Evolutionary conservation across 164 flowering plant species (phyloP).

Genomic region (Piper betle): DNA sequence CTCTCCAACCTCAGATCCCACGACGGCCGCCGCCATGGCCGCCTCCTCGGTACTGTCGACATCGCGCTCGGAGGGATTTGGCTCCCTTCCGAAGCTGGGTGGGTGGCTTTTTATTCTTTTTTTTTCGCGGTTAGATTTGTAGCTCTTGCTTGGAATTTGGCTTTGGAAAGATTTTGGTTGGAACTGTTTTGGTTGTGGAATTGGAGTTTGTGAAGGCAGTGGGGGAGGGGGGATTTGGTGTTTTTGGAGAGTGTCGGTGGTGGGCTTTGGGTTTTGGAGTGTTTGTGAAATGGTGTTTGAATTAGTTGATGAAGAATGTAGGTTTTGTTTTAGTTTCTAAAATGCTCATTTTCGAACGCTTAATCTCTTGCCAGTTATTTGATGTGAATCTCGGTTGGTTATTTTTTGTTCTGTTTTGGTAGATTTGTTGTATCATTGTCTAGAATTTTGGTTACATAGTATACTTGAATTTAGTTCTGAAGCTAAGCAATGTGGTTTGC

Average conservation of each 20-base stretch:
- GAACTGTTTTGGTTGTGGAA: neutral
- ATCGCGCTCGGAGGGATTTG: constrained; percentile 57
- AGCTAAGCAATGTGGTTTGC: no score
- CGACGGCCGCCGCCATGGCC: constrained; percentile 25
- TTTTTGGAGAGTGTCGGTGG: neutral
- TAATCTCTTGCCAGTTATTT: no score
- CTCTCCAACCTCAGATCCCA: constrained; percentile 41
- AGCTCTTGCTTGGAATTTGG: neutral
- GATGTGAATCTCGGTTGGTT: neutral
- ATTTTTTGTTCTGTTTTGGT: neutral
- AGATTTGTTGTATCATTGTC: neutral
- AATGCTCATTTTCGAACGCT: no score
- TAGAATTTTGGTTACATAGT: no score
- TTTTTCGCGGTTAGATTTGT: neutral
- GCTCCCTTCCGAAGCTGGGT: constrained; percentile 60
- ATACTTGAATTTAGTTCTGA: no score
- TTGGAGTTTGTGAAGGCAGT: neutral
- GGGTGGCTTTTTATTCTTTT: neutral
- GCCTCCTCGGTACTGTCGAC: constrained; percentile 55
- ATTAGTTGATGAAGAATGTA: neutral
- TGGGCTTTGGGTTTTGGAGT: neutral
- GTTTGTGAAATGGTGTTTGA: no score
- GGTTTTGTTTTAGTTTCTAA: neutral
- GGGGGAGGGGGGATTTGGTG: no score
- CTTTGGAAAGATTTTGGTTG: neutral